A percentile compares a stretch with the other conserved stretches of the same genome.
These are phyloP conservation scores for Lonicera japonica DNA, from an alignment of 129 eudicot genomes.

Conservation along the genomic window DNA sequence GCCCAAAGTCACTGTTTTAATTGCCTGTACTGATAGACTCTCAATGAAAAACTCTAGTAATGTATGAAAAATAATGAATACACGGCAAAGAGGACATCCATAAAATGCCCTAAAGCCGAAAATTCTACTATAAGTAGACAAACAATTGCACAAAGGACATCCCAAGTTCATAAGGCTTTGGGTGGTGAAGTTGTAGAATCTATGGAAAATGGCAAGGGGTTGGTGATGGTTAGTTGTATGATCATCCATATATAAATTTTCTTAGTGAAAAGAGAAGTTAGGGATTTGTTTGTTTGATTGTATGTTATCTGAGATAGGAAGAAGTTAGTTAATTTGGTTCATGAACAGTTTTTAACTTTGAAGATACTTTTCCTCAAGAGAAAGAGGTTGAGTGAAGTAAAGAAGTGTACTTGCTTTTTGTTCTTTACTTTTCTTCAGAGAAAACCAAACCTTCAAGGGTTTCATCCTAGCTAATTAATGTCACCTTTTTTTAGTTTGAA, in stretches of 20 bases:
- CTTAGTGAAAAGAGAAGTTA: too few species aligned
- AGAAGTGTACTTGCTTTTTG: too few species aligned
- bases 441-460: too few species aligned
- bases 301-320: not conserved
- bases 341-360: not conserved
- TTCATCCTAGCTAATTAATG: too few species aligned
- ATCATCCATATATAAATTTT: too few species aligned
- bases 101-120: not conserved
- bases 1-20: not conserved
- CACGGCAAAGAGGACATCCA: conserved; percentile 24
- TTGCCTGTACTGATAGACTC: not conserved
- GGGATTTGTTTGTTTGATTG: conserved; percentile 1
- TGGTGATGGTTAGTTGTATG: too few species aligned
- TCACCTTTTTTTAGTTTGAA: too few species aligned
- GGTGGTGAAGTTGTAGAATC: not conserved
- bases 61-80: not conserved
- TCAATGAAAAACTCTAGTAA: not conserved
- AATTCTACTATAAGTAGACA: conserved; percentile 7
- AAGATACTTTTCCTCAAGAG: not conserved
- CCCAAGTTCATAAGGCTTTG: conserved; percentile 18
- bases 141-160: conserved; percentile 21
- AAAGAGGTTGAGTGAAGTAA: too few species aligned
- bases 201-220: not conserved
- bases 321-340: not conserved
- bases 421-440: too few species aligned